phyloP scores from a whole-genome alignment of 23 red algal genomes.

The Gracilariopsis chorda region DNA sequence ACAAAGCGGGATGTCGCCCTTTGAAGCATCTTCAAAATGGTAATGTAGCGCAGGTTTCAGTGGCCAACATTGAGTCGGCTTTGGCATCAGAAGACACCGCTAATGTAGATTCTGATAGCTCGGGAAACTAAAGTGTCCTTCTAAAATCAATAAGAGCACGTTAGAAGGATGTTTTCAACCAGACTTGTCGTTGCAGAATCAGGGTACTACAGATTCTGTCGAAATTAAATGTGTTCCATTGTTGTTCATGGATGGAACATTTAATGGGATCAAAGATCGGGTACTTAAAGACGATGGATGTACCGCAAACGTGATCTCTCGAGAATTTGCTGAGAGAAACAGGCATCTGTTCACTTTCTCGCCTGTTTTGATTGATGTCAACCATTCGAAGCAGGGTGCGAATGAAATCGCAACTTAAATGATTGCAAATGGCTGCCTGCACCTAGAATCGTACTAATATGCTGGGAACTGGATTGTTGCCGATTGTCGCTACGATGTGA shows the following conservation, averaged over 20 bases:
- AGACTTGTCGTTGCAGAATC: neutral
- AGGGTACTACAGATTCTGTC: neutral
- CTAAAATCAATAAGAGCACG: no score
- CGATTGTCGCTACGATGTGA: neutral
- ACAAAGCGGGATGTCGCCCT: neutral
- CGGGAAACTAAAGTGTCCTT: no score
- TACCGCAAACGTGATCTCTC: neutral
- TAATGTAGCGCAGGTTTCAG: neutral
- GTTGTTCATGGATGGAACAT: no score
- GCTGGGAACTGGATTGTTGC: neutral
- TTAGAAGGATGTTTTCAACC: no score
- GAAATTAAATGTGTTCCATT: neutral
- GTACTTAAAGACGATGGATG: no score
- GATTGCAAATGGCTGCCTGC: neutral
- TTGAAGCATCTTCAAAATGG: neutral
- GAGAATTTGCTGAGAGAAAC: neutral
- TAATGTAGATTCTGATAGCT: no score
- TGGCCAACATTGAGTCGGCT: neutral
- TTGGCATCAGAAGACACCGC: no score
- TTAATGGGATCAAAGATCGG: neutral
- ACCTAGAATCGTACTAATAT: neutral
- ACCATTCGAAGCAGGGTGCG: neutral
- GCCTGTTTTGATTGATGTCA: neutral
- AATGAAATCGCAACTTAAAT: neutral
- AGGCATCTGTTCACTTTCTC: neutral